Evolutionary conservation across 441 rosid genomes (phyloP), one percentile per base, ranked within the genome.

Genomic region (Adansonia rubrostipa): DNA sequence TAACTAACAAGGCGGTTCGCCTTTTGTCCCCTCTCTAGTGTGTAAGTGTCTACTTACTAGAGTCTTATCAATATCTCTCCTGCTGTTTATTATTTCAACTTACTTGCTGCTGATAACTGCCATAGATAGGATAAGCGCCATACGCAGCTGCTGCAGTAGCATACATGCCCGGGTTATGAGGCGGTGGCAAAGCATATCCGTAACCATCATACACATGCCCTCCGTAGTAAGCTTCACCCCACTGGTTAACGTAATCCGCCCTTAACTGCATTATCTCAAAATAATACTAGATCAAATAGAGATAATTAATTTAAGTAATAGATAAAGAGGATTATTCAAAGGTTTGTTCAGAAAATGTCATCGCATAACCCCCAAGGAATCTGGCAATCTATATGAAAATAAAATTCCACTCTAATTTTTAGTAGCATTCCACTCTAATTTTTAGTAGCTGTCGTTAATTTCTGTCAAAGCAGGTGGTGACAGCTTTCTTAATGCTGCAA

Each of bases 101-200:
- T 84, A 96, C 99, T 88, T 93, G 97, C 76, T 96, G 93, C 82
- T 93, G 98, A 82, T 89, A 92, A 82, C 87, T 89, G 50, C 94
- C 97, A 42, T 92, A 96, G 74, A 92, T 79, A 0, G 96, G 97
- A 77, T 92, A 96, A 4, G 92, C 88, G 19, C 92, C 97, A 70
- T 93, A 93, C 2, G 73, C 69, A 3, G 88, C 83, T 4, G 83
- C 82, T 14, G 89, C 80, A 9, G 91, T 83, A 0, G 87, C 87
- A 33, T 89, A 89, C 88, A 85, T 83, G 75, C 82, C 77, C 0
- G 91, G 89, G 76, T 88, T 87, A 19, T 87, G 87, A 67, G 89
- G 86, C 13, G 87, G 84, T 42, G 87, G 86, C 6, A 88, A 4
- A 44, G 86, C 85, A 51, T 88, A 89, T 63, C 90, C 90, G 9